Percentiles rank a stretch among this genome's conserved stretches.
Evolutionary conservation across 2,329 filamentous ascomycete species (phyloP).

Genomic region (Scopulariopsis brevicaulis): DNA sequence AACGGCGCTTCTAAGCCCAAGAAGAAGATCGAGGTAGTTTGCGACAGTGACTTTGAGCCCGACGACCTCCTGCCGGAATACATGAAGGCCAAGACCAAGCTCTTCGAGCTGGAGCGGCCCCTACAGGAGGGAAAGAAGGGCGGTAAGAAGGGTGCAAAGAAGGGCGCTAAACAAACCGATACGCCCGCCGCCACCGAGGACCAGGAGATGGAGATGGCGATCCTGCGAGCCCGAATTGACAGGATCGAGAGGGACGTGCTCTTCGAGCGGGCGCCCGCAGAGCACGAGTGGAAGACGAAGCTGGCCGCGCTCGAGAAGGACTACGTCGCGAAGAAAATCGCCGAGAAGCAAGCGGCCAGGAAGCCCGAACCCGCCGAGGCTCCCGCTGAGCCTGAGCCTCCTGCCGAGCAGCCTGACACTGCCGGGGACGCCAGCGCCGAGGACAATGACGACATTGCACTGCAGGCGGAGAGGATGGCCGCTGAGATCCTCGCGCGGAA

Average conservation of each 20-base stretch:
- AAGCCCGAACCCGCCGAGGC: neutral
- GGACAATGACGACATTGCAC: slow-evolving; percentile 34
- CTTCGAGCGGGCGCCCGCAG: slow-evolving; percentile 57
- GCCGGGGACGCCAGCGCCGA: slow-evolving; percentile 12
- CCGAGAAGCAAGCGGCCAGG: slow-evolving; percentile 20
- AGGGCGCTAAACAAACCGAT: slow-evolving; percentile 10
- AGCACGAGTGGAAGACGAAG: slow-evolving; percentile 52
- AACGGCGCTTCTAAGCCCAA: slow-evolving; percentile 9
- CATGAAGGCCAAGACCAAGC: slow-evolving; percentile 58
- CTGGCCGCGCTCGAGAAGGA: slow-evolving; percentile 51
- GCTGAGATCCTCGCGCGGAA: slow-evolving; percentile 45
- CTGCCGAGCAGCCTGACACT: neutral
- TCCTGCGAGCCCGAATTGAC: slow-evolving; percentile 61
- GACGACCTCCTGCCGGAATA: slow-evolving; percentile 68
- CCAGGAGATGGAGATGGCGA: slow-evolving; percentile 41
- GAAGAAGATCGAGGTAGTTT: slow-evolving; percentile 15
- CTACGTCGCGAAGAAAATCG: slow-evolving; percentile 31
- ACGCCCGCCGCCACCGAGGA: slow-evolving; percentile 12
- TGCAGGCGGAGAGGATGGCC: slow-evolving; percentile 47
- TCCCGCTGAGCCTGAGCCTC: neutral
- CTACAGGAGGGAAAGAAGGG: slow-evolving; percentile 22
- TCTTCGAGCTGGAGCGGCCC: slow-evolving; percentile 50
- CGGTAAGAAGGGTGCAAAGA: slow-evolving; percentile 18
- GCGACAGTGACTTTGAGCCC: slow-evolving; percentile 61
- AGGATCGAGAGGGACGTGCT: slow-evolving; percentile 69